Evolutionary conservation across 2,329 filamentous ascomycete species (phyloP).

Genomic region (Pyrenophora seminiperda): DNA sequence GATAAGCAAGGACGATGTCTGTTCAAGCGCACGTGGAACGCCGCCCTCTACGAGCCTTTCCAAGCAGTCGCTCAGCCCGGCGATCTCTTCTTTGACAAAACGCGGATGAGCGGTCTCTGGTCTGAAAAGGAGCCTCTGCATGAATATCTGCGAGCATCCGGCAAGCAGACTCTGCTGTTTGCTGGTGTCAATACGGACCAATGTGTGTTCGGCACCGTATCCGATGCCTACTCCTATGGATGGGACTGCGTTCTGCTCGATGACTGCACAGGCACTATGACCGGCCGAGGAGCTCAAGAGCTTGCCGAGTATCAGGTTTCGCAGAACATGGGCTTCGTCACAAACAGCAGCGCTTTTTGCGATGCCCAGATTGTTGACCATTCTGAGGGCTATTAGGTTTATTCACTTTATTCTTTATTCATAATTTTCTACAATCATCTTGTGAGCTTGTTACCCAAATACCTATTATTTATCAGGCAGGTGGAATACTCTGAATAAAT

Average conservation of each 20-base stretch:
- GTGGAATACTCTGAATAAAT: constrained; percentile 5
- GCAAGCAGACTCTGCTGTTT: constrained; percentile 51
- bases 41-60: constrained; percentile 50
- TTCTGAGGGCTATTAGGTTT: constrained; percentile 1
- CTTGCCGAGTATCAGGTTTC: constrained; percentile 50
- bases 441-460: constrained; percentile 7
- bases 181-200: constrained; percentile 53
- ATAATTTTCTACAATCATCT: not conserved
- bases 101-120: constrained; percentile 52
- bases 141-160: constrained; percentile 47
- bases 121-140: constrained; percentile 49
- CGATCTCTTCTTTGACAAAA: constrained; percentile 53
- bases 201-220: constrained; percentile 50
- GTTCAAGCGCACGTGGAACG: constrained; percentile 52
- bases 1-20: constrained; percentile 48
- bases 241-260: constrained; percentile 51
- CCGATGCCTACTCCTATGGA: constrained; percentile 50
- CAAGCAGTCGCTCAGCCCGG: constrained; percentile 44
- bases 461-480: constrained; percentile 14
- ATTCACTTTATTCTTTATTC: not conserved
- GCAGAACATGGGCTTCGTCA: constrained; percentile 53
- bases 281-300: constrained; percentile 46
- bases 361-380: constrained; percentile 23
- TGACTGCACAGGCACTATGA: constrained; percentile 52
- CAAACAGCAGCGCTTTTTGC: constrained; percentile 43